Percentiles rank a stretch among this genome's conserved stretches.
Conservation (phyloP, 2,329 filamentous ascomycete genomes). For the Chrysosporium queenslandicum region DNA sequence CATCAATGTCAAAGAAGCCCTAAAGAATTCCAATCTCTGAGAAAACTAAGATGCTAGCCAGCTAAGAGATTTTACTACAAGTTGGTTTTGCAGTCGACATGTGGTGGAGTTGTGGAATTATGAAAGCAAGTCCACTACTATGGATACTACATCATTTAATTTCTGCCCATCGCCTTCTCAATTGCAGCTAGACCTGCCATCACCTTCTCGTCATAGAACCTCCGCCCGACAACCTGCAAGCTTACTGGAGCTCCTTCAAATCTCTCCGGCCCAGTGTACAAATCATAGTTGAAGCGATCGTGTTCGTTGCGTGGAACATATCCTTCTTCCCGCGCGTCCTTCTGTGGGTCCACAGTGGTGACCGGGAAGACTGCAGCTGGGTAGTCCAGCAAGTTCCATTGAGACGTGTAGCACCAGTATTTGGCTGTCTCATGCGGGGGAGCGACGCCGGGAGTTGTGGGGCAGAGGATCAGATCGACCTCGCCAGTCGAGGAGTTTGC, state of each 20-base stretch:
- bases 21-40: too few relatives aligned
- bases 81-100: too few relatives aligned
- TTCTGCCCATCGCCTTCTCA: conserved; percentile 25
- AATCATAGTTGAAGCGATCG: conserved; percentile 39
- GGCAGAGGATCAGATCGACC: conserved; percentile 53
- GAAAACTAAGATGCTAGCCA: too few relatives aligned
- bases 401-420: conserved; percentile 56
- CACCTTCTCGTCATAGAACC: conserved; percentile 48
- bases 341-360: conserved; percentile 34
- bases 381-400: conserved; percentile 62
- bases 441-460: conserved; percentile 47
- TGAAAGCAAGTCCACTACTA: neutral
- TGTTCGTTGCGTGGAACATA: conserved; percentile 37
- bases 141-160: conserved; percentile 7
- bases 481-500: conserved; percentile 22
- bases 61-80: too few relatives aligned
- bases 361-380: conserved; percentile 54
- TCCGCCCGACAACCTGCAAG: conserved; percentile 45
- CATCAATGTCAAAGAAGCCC: too few relatives aligned
- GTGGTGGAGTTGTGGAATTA: too few relatives aligned
- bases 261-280: conserved; percentile 40
- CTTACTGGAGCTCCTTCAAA: conserved; percentile 44
- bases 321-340: conserved; percentile 32
- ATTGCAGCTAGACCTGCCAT: conserved; percentile 26
- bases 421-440: conserved; percentile 44